These are phyloP conservation scores for Comarum palustre DNA, from an alignment of 306 rosid species.

Conservation along the genomic window DNA sequence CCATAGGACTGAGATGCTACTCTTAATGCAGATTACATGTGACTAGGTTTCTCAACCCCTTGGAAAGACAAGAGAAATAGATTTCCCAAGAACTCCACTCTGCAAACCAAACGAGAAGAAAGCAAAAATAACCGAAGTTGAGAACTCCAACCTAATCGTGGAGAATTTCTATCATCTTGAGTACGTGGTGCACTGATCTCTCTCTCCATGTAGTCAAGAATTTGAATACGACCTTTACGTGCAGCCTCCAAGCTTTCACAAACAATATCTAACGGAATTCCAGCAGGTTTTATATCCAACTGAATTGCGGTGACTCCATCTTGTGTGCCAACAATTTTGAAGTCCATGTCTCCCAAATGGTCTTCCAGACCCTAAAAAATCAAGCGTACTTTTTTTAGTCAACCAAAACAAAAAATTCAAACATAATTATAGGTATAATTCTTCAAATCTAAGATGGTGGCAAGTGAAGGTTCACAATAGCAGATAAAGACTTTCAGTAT, in stretches of 20 bases:
- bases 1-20: not conserved
- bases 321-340: conserved; percentile 86
- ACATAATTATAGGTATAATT: not conserved
- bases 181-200: conserved; percentile 68
- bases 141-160: conserved; percentile 62
- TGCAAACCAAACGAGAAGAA: conserved; percentile 7
- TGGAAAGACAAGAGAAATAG: not conserved
- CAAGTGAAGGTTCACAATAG: not conserved
- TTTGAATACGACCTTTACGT: conserved; percentile 78
- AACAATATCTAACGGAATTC: conserved; percentile 86
- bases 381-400: not conserved
- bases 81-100: not conserved
- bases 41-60: not conserved
- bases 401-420: not conserved
- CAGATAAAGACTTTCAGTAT: conserved; percentile 3
- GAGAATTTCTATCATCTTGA: conserved; percentile 51
- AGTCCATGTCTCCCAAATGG: conserved; percentile 97
- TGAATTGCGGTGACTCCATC: conserved; percentile 89
- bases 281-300: conserved; percentile 95
- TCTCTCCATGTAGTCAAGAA: conserved; percentile 80
- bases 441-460: not conserved
- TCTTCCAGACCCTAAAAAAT: conserved; percentile 85
- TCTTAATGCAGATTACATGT: not conserved
- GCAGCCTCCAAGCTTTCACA: conserved; percentile 89
- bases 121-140: not conserved